Evolutionary conservation across 2,329 filamentous ascomycete genomes (phyloP).

Genomic region (Xylariaceae sp.): DNA sequence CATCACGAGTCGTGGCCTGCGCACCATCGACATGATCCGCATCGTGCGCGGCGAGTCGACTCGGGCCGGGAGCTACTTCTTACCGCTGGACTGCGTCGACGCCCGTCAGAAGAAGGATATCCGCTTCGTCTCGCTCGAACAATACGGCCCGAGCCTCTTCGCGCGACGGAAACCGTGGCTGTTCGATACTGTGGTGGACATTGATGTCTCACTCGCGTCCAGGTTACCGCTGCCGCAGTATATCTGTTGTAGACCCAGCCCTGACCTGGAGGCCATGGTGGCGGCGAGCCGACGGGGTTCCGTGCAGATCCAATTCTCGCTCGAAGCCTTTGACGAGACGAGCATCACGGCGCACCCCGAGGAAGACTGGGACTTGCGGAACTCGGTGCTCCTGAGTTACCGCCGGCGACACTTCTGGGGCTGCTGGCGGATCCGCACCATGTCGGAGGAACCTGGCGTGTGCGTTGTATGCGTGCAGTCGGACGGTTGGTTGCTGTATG

Average conservation of each 20-base stretch:
- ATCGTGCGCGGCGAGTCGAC: conserved; percentile 18
- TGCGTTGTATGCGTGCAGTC: conserved; percentile 25
- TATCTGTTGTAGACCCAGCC: conserved; percentile 23
- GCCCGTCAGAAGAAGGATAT: conserved; percentile 23
- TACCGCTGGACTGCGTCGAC: conserved; percentile 26
- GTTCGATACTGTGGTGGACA: conserved; percentile 21
- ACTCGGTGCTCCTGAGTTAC: conserved; percentile 27
- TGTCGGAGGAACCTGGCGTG: conserved; percentile 20
- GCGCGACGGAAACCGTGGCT: conserved; percentile 23
- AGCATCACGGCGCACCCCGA: conserved; percentile 21
- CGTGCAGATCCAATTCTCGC: conserved; percentile 22
- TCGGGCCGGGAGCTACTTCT: conserved; percentile 24
- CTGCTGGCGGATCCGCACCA: conserved; percentile 21
- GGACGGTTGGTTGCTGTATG: conserved; percentile 24
- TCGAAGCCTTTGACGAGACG: conserved; percentile 22
- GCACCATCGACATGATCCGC: conserved; percentile 24
- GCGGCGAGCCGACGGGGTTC: conserved; percentile 22
- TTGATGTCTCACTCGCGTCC: conserved; percentile 23
- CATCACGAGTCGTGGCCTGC: conserved; percentile 24
- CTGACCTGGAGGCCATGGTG: conserved; percentile 20
- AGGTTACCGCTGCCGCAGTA: conserved; percentile 23
- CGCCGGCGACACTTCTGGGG: conserved; percentile 27
- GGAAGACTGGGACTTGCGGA: conserved; percentile 26
- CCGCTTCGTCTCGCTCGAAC: conserved; percentile 23
- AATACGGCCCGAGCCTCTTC: conserved; percentile 26